Percentiles rank a stretch among this genome's conserved stretches.
Conservation (phyloP, 176 grass and related monocot genomes). For the Puya raimondii region DNA sequence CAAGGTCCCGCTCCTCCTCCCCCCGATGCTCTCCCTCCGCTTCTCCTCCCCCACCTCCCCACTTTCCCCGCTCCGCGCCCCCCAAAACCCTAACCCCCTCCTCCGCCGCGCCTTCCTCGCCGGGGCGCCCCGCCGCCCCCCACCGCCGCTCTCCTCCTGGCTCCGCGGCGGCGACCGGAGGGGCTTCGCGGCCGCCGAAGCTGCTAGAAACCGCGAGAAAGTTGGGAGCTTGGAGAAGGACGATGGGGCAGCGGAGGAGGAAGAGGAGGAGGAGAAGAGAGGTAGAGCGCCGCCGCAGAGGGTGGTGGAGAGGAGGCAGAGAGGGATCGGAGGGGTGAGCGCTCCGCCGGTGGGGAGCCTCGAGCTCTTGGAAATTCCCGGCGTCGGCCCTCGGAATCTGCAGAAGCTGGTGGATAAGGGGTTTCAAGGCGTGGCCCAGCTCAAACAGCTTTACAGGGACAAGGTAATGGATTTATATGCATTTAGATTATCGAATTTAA, state of each 20-base stretch:
- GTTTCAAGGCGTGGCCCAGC: slow-evolving; percentile 55
- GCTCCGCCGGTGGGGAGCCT: slow-evolving; percentile 32
- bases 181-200: slow-evolving; percentile 28
- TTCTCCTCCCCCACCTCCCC: slow-evolving; percentile 1
- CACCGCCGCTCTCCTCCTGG: background rate
- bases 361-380: slow-evolving; percentile 63
- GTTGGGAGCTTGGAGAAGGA: slow-evolving; percentile 9
- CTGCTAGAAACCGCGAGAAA: slow-evolving; percentile 14
- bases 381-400: slow-evolving; percentile 70
- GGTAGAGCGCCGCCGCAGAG: background rate
- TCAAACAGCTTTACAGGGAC: slow-evolving; percentile 86
- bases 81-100: background rate
- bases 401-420: slow-evolving; percentile 86
- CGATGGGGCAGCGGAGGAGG: slow-evolving; percentile 7
- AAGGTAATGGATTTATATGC: slow-evolving; percentile 34
- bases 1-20: slow-evolving; percentile 17
- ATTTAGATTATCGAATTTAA: background rate
- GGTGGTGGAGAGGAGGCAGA: slow-evolving; percentile 34
- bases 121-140: background rate
- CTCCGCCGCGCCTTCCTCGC: slow-evolving; percentile 2
- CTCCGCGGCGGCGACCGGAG: slow-evolving; percentile 18
- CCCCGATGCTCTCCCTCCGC: slow-evolving; percentile 24
- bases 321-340: slow-evolving; percentile 17
- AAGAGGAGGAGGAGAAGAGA: slow-evolving; percentile 5
- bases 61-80: background rate